These are phyloP conservation scores for Cercospora citrullina DNA, from an alignment of 2,329 filamentous ascomycete genomes.

Conservation along the genomic window DNA sequence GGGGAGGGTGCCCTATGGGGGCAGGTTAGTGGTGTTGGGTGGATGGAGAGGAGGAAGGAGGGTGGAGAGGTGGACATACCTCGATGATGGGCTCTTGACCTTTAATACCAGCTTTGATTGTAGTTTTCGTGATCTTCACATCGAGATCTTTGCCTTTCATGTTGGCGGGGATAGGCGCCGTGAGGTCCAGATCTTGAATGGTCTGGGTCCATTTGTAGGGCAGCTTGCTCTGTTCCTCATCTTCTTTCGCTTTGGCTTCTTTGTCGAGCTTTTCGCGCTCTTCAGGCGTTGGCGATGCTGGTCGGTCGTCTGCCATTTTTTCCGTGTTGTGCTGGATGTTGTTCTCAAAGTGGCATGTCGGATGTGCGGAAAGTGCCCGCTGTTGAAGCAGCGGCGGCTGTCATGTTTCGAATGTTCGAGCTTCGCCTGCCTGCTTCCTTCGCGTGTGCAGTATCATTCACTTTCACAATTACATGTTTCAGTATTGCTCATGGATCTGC, in stretches of 20 bases:
- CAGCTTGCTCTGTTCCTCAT: constrained; percentile 82
- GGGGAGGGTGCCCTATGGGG: constrained; percentile 73
- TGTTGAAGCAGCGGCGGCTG: neutral
- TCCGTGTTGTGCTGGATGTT: neutral
- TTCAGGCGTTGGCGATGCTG: constrained; percentile 52
- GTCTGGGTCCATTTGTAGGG: constrained; percentile 98
- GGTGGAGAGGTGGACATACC: constrained; percentile 48
- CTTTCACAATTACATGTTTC: neutral
- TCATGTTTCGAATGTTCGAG: constrained; percentile 2
- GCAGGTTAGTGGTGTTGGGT: constrained; percentile 8
- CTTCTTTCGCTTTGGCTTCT: constrained; percentile 68
- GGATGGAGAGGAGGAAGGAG: neutral
- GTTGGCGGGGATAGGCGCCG: constrained; percentile 74
- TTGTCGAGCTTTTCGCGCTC: constrained; percentile 58
- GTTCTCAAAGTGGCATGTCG: neutral
- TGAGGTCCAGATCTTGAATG: constrained; percentile 83
- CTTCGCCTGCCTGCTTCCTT: neutral
- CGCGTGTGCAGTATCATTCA: neutral
- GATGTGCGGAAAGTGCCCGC: constrained; percentile 8
- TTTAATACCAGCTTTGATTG: constrained; percentile 78
- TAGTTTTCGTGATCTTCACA: constrained; percentile 77
- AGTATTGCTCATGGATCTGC: neutral
- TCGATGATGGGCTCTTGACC: constrained; percentile 82
- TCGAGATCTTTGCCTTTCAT: constrained; percentile 81
- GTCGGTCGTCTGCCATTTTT: constrained; percentile 33